Percentiles rank a stretch among this genome's conserved stretches.
These are phyloP conservation scores for Russula olivacea DNA, from an alignment of 768 basidiomycete genomes.

Conservation along the genomic window DNA sequence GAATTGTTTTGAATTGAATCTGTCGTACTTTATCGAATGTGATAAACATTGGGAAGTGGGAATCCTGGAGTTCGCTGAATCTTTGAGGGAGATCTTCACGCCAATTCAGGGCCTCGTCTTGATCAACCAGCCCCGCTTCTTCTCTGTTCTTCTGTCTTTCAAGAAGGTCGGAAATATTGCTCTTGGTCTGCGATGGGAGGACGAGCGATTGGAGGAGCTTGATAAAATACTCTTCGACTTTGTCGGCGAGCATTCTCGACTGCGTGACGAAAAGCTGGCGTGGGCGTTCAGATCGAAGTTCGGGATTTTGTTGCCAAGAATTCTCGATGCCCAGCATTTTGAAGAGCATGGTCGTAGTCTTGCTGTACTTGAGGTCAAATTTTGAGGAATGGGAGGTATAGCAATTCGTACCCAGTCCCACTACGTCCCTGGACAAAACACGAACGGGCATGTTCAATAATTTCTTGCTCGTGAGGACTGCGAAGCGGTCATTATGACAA, in stretches of 20 bases:
- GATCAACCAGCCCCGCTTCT: constrained; percentile 34
- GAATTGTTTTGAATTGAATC: not conserved
- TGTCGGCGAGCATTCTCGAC: constrained; percentile 57
- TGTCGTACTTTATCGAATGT: constrained; percentile 54
- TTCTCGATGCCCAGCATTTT: constrained; percentile 67
- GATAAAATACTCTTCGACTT: constrained; percentile 61
- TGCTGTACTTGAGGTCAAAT: constrained; percentile 36
- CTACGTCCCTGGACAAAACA: constrained; percentile 42
- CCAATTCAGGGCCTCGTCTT: constrained; percentile 43
- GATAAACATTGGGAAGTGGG: constrained; percentile 65
- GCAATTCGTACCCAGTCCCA: constrained; percentile 54
- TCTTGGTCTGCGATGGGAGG: constrained; percentile 33
- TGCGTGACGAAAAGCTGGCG: constrained; percentile 75
- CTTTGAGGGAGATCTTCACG: constrained; percentile 42
- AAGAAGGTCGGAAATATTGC: constrained; percentile 36
- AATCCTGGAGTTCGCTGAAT: constrained; percentile 52
- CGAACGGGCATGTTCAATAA: constrained; percentile 20
- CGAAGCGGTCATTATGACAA: not conserved
- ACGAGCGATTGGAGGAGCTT: constrained; percentile 45
- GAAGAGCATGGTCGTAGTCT: constrained; percentile 74
- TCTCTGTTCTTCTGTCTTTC: constrained; percentile 21
- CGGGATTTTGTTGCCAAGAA: constrained; percentile 38
- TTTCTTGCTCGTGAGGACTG: constrained; percentile 24
- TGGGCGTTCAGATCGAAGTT: constrained; percentile 36
- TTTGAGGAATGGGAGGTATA: not conserved